A percentile compares a stretch with the other conserved stretches of the same genome.
These are phyloP conservation scores for Begonia masoniana DNA, from an alignment of 306 rosid genomes.

Conservation along the genomic window DNA sequence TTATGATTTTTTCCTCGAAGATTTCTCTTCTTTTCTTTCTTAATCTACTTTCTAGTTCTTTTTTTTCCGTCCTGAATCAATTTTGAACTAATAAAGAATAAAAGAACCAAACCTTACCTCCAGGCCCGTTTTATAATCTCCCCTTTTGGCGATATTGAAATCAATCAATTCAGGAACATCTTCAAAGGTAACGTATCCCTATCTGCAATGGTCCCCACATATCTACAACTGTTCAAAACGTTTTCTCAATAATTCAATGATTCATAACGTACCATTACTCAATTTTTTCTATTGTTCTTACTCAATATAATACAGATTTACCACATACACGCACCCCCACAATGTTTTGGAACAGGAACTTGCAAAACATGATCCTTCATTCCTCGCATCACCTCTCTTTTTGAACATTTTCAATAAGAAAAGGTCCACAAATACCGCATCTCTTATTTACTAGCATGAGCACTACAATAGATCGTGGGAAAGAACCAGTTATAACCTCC, in stretches of 20 bases:
- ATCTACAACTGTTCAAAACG: background rate
- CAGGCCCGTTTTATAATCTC: constrained; percentile 52
- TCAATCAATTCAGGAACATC: constrained; percentile 75
- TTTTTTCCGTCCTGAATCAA: no score
- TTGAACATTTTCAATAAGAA: constrained; percentile 48
- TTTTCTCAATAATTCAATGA: background rate
- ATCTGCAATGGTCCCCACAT: constrained; percentile 31
- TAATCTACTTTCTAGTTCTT: no score
- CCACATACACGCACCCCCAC: constrained; percentile 94
- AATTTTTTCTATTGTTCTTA: constrained; percentile 37
- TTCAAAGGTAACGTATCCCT: constrained; percentile 84
- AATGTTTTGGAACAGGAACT: constrained; percentile 62
- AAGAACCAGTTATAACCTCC: constrained; percentile 44
- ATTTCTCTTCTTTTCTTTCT: no score
- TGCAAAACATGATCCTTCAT: constrained; percentile 42
- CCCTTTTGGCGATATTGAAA: constrained; percentile 55
- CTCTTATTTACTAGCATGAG: constrained; percentile 76
- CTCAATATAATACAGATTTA: constrained; percentile 61
- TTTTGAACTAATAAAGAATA: no score
- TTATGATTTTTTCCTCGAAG: no score
- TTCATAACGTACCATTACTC: constrained; percentile 58
- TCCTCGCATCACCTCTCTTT: constrained; percentile 53
- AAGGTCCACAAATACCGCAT: constrained; percentile 91
- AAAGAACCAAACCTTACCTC: constrained; percentile 56
- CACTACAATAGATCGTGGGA: constrained; percentile 74